phyloP scores from a whole-genome alignment of 148 eudicot species.

The Vaccinium myrtillus region DNA sequence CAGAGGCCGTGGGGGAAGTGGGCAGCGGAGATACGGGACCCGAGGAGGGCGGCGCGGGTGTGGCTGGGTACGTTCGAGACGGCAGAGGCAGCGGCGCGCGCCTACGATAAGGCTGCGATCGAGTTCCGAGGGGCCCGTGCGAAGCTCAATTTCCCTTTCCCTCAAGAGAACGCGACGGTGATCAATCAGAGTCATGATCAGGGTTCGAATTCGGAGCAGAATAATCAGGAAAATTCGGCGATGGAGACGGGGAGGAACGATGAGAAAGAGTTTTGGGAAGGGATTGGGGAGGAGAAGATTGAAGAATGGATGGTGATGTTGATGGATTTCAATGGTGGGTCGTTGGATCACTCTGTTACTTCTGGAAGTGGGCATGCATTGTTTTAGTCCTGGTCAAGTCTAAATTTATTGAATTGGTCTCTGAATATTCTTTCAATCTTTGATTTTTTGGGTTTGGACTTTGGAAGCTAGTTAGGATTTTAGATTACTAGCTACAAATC shows the following conservation, averaged over 20 bases:
- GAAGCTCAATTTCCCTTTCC: conserved; percentile 43
- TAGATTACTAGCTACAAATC: not conserved
- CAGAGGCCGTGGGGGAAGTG: conserved; percentile 74
- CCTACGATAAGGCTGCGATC: conserved; percentile 46
- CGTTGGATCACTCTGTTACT: conserved; percentile 18
- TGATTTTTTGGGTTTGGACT: not conserved
- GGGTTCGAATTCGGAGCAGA: not conserved
- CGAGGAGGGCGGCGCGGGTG: conserved; percentile 42
- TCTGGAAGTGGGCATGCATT: conserved; percentile 7
- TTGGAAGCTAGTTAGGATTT: not conserved
- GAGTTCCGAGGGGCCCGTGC: conserved; percentile 54
- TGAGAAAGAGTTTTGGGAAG: conserved; percentile 23
- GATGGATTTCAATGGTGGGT: conserved; percentile 21
- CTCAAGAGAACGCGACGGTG: conserved; percentile 18
- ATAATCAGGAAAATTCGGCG: not conserved
- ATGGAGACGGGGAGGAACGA: not conserved
- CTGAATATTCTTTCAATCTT: not conserved
- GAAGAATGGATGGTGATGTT: conserved; percentile 37
- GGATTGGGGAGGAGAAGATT: conserved; percentile 33
- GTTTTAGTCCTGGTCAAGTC: not conserved
- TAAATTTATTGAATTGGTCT: not conserved
- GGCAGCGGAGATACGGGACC: conserved; percentile 67
- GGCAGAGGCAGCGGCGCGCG: conserved; percentile 48
- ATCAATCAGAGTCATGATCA: not conserved
- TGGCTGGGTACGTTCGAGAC: conserved; percentile 55